phyloP scores from a whole-genome alignment of 768 basidiomycete species.

The Pleurotus cornucopiae region DNA sequence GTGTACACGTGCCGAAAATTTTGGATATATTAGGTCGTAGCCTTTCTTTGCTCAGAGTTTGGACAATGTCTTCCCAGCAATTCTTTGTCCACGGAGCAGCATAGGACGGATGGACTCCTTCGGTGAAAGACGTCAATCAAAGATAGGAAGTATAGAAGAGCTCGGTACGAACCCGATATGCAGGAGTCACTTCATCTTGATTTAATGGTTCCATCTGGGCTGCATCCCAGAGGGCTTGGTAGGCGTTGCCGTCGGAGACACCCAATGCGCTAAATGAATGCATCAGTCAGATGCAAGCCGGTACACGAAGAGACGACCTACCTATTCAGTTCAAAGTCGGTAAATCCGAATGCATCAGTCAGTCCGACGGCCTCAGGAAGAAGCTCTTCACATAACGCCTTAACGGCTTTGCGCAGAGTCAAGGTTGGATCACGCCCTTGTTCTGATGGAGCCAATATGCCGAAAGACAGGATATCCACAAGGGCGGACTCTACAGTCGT shows the following conservation, averaged over 20 bases:
- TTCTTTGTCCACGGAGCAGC: slow-evolving; percentile 40
- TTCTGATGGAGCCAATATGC: slow-evolving; percentile 21
- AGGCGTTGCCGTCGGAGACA: slow-evolving; percentile 58
- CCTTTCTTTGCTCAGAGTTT: background rate
- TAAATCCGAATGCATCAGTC: slow-evolving; percentile 70
- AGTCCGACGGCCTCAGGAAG: slow-evolving; percentile 65
- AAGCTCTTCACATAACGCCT: slow-evolving; percentile 43
- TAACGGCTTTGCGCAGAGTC: slow-evolving; percentile 45
- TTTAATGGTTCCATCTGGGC: slow-evolving; percentile 62
- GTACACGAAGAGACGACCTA: slow-evolving; percentile 16
- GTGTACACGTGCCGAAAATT: too few species aligned
- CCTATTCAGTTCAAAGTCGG: slow-evolving; percentile 75
- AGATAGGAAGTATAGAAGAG: background rate
- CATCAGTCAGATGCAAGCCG: background rate
- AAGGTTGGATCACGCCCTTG: slow-evolving; percentile 38
- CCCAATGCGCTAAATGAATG: slow-evolving; percentile 48
- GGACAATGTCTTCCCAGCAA: slow-evolving; percentile 17
- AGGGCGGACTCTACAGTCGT: slow-evolving; percentile 51
- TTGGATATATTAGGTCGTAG: background rate
- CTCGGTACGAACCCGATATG: slow-evolving; percentile 43
- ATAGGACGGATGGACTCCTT: slow-evolving; percentile 50
- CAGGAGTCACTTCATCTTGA: slow-evolving; percentile 41
- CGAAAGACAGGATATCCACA: slow-evolving; percentile 56
- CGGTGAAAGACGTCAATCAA: background rate
- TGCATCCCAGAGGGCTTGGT: slow-evolving; percentile 60